Evolutionary conservation across 2,329 filamentous ascomycete genomes (phyloP).

Genomic region (Cadophora sp.): DNA sequence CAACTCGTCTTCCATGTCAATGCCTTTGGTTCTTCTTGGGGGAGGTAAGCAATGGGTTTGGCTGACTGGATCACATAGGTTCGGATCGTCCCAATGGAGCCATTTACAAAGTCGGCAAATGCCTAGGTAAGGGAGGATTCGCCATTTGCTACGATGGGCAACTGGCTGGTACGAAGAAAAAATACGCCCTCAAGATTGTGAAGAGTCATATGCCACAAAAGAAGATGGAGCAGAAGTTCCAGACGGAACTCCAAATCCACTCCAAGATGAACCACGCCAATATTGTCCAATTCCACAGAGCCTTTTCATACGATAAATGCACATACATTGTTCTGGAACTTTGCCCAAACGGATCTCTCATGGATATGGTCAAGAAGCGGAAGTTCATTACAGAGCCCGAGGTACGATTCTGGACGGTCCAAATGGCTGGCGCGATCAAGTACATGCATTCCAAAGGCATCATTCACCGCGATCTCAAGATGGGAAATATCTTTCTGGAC

Average conservation of each 20-base stretch:
- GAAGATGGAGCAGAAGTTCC: conserved; percentile 83
- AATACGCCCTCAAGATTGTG: conserved; percentile 82
- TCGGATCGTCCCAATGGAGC: conserved; percentile 73
- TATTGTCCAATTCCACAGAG: conserved; percentile 93
- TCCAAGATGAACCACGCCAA: conserved; percentile 97
- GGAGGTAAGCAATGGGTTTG: not conserved
- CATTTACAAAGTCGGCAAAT: conserved; percentile 74
- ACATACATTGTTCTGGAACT: conserved; percentile 95
- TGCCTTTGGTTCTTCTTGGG: not conserved
- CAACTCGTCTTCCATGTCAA: not conserved
- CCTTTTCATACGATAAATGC: conserved; percentile 86
- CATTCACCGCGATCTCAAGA: conserved; percentile 96
- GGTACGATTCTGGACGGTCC: conserved; percentile 90
- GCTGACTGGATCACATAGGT: conserved; percentile 20
- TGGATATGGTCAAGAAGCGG: conserved; percentile 95
- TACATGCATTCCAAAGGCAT: conserved; percentile 97
- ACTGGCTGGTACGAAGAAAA: conserved; percentile 68
- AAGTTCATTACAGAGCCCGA: conserved; percentile 93
- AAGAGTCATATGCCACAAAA: conserved; percentile 80
- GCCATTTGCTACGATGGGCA: conserved; percentile 81
- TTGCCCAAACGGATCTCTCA: conserved; percentile 93
- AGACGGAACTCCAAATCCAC: conserved; percentile 93
- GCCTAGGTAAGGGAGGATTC: conserved; percentile 83
- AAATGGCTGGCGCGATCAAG: conserved; percentile 96
- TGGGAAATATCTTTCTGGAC: conserved; percentile 97